Base-by-base conservation (phyloP, 2,329 filamentous ascomycete genomes). In the Trichoderma koningii region DNA sequence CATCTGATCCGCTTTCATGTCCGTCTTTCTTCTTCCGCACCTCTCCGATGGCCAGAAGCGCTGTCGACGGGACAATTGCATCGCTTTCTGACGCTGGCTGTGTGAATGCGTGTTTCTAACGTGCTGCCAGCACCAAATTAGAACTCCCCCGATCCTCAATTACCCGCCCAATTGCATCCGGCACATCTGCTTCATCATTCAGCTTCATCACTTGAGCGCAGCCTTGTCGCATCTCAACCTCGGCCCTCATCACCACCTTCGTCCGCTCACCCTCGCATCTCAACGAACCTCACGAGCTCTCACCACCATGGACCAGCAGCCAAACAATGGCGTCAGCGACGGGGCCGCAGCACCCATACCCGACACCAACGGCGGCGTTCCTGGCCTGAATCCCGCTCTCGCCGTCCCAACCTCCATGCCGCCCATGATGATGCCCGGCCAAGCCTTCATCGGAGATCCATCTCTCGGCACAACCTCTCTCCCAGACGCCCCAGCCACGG, bases 401-500 rank as follows among this genome's bases (percentile, higher is more conserved):
- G 53, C 30, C 28, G 55, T 65, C 2, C 41, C 60, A 15, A 55
- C 64, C 47, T 30, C 64, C 5, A 61, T 65, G 56, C 50, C 63
- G 6, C 21, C 55, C 42, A 50, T 55, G 42, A 65, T 65, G 56
- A 61, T 55, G 55, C 52, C 55, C 17, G 65, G 67, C 60, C 70
- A 70, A 42, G 65, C 69, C 26, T 71, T 75, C 55, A 66, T 71
- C 51, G 65, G 69, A 44, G 70, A 73, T 61, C 69, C 71, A 14
- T 68, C 70, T 47, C 68, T 75, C 63, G 63, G 68, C 41, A 68
- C 66, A 5, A 23, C 69, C 70, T 50, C 66, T 69, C 66, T 74
- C 52, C 65, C 64, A 17, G 72, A 73, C 44, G 68, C 73, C 23
- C 69, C 72, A 21, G 66, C 74, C 67, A 72, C 77, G 69, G 69